These are phyloP conservation scores for Anaeromyces robustus DNA, from an alignment of 192 early-diverging fungal species.

Conservation along the genomic window DNA sequence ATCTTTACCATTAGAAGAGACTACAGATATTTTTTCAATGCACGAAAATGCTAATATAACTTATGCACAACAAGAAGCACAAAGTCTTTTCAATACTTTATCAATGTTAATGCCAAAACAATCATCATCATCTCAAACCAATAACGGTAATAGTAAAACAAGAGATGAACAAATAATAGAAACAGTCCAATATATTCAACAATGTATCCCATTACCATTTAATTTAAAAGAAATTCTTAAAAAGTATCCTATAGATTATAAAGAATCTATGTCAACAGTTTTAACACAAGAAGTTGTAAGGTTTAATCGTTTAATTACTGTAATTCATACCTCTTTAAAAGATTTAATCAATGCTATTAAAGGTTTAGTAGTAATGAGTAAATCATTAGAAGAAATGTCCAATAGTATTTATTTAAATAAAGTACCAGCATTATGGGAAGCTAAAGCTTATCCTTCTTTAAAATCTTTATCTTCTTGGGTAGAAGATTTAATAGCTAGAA, in stretches of 20 bases:
- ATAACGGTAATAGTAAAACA: slow-evolving; percentile 25
- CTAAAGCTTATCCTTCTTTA: slow-evolving; percentile 38
- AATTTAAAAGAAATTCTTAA: slow-evolving; percentile 18
- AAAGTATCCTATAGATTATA: slow-evolving; percentile 40
- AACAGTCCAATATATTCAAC: slow-evolving; percentile 24
- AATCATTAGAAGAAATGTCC: slow-evolving; percentile 31
- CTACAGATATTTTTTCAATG: slow-evolving; percentile 40
- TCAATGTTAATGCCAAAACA: slow-evolving; percentile 31
- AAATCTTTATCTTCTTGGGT: slow-evolving; percentile 38
- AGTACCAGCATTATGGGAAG: slow-evolving; percentile 27
- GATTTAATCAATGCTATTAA: slow-evolving; percentile 33
- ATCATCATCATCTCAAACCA: slow-evolving; percentile 17
- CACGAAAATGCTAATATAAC: slow-evolving; percentile 48
- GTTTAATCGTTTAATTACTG: slow-evolving; percentile 29
- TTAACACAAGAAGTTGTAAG: slow-evolving; percentile 39
- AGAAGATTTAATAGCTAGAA: slow-evolving; percentile 24
- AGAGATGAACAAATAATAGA: slow-evolving; percentile 29
- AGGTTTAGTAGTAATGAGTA: slow-evolving; percentile 39
- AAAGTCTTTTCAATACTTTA: slow-evolving; percentile 31
- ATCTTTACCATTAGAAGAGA: slow-evolving; percentile 33
- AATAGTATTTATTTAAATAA: slow-evolving; percentile 41
- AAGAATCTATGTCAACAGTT: slow-evolving; percentile 40
- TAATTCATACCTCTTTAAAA: slow-evolving; percentile 30
- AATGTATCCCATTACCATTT: slow-evolving; percentile 30
- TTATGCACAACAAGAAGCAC: slow-evolving; percentile 42